Evolutionary conservation across 768 basidiomycete species (phyloP), one percentile per base, ranked within the genome.

Genomic region (Sporobolomyces phaffii): DNA sequence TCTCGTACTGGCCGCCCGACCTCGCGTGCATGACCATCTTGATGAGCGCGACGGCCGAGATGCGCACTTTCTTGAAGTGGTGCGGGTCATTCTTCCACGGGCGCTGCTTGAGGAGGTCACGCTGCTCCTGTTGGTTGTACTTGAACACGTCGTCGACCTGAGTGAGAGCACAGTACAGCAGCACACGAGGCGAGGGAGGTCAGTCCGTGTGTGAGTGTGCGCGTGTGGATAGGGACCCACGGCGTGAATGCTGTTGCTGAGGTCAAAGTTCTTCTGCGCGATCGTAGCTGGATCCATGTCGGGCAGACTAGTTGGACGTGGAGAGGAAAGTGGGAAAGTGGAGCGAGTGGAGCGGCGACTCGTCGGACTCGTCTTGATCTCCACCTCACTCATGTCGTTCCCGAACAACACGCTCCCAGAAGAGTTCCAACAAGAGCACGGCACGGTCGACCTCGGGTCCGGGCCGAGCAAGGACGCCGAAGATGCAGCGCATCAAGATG

Each of bases 1-100:
- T 96, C 79, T 99, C 94, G 80, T 97, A 90, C 64, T 89, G 88
- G 8, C 96, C 94, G 65, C 94, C 94, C 3, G 94, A 97, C 56
- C 94, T 86, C 36, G 94, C 94, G 77, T 97, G 94, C 38, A 79
- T 82, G n/a, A 80, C 81, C 81, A 82, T 82, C 72, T 82, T 82
- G 75, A 82, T 80, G 64, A 82, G 73, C 1, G 81, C 81, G 38
- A 80, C 77, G 17, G 81, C 81, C 40, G 81, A 82, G 38, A 82
- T 81, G 64, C 78, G 77, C 59, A 81, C 80, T 22, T 79, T 77
- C 43, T 78, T 80, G 75, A 82, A 82, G 75, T 80, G 80, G 63
- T 81, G 76, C 15, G 80, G 80, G 71, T 98, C 94, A 74, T 85
- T 84, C 63, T 81, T 82, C 94, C 94, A 99, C 33, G 90, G 91